Base-by-base conservation (phyloP, 2,329 filamentous ascomycete genomes). In the Chrysosporium keratinophilum region DNA sequence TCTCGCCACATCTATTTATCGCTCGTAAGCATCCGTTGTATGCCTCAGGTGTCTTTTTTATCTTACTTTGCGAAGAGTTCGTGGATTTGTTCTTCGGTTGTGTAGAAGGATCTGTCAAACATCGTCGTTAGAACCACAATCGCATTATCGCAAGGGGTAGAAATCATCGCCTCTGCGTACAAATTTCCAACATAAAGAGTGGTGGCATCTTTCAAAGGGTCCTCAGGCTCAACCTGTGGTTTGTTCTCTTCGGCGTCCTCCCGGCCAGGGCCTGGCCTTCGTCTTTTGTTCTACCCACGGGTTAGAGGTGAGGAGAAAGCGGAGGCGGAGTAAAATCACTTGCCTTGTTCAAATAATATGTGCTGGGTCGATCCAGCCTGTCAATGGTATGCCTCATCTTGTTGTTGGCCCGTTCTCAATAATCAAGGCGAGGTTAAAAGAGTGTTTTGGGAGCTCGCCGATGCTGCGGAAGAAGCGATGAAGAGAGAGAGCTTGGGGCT, bases 151-250 rank as follows among this genome's bases (percentile, higher is more conserved):
- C n/a, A 5, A 28, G 57, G 14, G 41, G 50, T n/a, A 33, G n/a
- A n/a, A n/a, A 37, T 5, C 43, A 49, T 17, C 31, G 39, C 9
- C 31, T 15, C n/a, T 40, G 71, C 84, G 62, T 76, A 94, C 80
- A 98, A 77, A 70, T 98, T 98, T 64, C 93, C 93, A 45, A 98
- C 91, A 67, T 98, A 98, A 67, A 98, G 87, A 0, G 93, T 98
- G 7, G 91, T 90, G 40, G 93, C 89, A 68, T 93, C 78, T 60
- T 81, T 85, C 56, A 98, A 77, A 58, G 88, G 88, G 60, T 95
- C 88, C 57, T 88, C 83, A 43, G 80, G 72, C 40, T 85, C 81
- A n/a, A 70, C 71, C 51, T 68, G 63, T n/a, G 73, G 72, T 39
- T 78, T 75, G 35, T 79, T 76, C 42, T 78, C 78, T 50, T 82